Evolutionary conservation across 257 asterid genomes (phyloP).

Genomic region (Salvia splendens): DNA sequence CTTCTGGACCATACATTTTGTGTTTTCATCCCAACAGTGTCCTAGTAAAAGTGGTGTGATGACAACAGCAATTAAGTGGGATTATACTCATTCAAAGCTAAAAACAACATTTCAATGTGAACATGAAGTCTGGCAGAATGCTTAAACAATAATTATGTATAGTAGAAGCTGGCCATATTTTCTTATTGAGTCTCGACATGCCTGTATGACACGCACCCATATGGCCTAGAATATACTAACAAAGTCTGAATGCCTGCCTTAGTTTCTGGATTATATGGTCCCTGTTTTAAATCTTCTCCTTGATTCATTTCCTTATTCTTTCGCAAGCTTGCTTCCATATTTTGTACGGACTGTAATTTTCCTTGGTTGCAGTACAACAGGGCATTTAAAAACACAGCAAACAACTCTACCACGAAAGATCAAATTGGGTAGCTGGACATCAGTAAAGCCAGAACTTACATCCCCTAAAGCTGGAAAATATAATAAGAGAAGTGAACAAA

Average conservation of each 20-base stretch:
- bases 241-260: constrained; percentile 3
- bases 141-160: constrained; percentile 10
- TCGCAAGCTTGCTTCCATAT: constrained; percentile 18
- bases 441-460: constrained; percentile 56
- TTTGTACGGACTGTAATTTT: constrained; percentile 24
- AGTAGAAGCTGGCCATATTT: constrained; percentile 11
- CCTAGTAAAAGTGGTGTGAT: neutral
- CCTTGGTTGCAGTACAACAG: constrained; percentile 37
- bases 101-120: constrained; percentile 6
- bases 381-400: constrained; percentile 40
- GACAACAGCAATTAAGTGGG: constrained; percentile 7
- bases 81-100: constrained; percentile 16
- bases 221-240: constrained; percentile 9
- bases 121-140: constrained; percentile 8
- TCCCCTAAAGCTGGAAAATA: constrained; percentile 38
- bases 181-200: neutral
- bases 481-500: constrained; percentile 40
- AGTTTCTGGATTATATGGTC: neutral
- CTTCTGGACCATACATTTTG: neutral
- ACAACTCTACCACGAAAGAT: constrained; percentile 41
- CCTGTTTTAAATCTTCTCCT: constrained; percentile 10
- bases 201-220: constrained; percentile 6
- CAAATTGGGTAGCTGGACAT: constrained; percentile 67
- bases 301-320: neutral
- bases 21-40: constrained; percentile 8